phyloP scores from a whole-genome alignment of 1,284 basidiomycete species.

The Ceratorhiza oryzae-sativae region DNA sequence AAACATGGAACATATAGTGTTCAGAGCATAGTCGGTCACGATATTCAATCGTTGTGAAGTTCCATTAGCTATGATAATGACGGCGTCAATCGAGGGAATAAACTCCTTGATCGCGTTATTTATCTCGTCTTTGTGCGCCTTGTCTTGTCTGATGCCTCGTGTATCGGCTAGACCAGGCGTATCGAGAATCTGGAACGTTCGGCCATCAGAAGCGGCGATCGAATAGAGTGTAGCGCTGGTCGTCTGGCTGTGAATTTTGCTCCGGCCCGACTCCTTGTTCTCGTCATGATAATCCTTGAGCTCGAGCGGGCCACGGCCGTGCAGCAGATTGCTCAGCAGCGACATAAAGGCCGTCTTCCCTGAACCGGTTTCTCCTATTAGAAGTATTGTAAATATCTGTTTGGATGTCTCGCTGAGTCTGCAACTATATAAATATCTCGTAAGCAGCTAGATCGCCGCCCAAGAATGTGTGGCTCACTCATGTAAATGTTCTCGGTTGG shows the following conservation, averaged over 20 bases:
- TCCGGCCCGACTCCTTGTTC: not conserved
- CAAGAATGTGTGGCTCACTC: too few species aligned
- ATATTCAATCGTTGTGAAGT: conserved; percentile 7
- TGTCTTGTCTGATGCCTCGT: conserved; percentile 45
- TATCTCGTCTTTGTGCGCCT: conserved; percentile 41
- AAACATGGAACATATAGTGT: conserved; percentile 47
- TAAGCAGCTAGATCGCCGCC: too few species aligned
- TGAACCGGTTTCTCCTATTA: conserved; percentile 16
- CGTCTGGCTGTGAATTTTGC: conserved; percentile 16
- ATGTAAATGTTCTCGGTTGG: too few species aligned
- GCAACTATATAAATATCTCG: too few species aligned
- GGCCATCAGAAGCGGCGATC: conserved; percentile 26
- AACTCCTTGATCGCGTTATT: conserved; percentile 34
- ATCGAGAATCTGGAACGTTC: conserved; percentile 44
- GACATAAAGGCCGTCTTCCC: conserved; percentile 29
- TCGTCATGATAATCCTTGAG: not conserved
- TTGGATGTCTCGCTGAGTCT: not conserved
- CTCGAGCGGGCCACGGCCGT: conserved; percentile 5
- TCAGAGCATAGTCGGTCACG: conserved; percentile 15
- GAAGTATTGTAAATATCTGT: not conserved
- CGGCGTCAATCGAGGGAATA: conserved; percentile 12
- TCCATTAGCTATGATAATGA: conserved; percentile 32
- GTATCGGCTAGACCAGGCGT: conserved; percentile 47
- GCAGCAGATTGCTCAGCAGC: conserved; percentile 9
- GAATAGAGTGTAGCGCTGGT: conserved; percentile 5